These are phyloP conservation scores for Aureobasidium sp. DNA, from an alignment of 2,329 filamentous ascomycete genomes.

Conservation along the genomic window DNA sequence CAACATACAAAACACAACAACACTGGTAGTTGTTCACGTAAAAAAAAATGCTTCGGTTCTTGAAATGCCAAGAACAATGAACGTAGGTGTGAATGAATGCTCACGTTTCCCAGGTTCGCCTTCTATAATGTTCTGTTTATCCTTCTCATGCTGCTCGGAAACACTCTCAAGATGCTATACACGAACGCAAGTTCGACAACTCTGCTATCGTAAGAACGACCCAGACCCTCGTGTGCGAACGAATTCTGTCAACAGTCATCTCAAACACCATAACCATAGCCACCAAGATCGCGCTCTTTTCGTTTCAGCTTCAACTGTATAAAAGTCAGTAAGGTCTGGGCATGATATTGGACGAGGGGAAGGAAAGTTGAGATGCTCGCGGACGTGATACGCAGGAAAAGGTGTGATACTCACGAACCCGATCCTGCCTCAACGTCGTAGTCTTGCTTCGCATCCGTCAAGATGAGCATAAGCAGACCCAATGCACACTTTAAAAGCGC, in stretches of 20 bases:
- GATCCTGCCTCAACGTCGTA: background rate
- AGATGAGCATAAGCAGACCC: no score
- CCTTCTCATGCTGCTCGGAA: background rate
- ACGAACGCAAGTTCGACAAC: background rate
- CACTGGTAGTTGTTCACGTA: no score
- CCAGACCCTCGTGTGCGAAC: background rate
- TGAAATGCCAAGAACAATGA: no score
- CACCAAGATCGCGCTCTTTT: slow-evolving; percentile 1
- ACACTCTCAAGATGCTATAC: background rate
- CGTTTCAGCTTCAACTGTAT: background rate
- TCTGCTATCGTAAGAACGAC: background rate
- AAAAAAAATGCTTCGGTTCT: no score
- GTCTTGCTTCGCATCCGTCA: background rate
- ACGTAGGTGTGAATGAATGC: no score
- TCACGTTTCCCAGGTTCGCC: no score
- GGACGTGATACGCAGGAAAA: background rate
- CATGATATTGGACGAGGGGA: background rate
- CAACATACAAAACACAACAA: no score
- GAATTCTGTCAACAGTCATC: background rate
- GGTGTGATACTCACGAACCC: slow-evolving; percentile 7
- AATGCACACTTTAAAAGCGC: background rate
- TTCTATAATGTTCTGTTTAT: background rate
- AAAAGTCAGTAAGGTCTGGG: background rate
- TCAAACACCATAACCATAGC: slow-evolving; percentile 10
- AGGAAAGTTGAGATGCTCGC: background rate